phyloP scores from a whole-genome alignment of 2,329 filamentous ascomycete species.

The Colletotrichum cordylinicola region DNA sequence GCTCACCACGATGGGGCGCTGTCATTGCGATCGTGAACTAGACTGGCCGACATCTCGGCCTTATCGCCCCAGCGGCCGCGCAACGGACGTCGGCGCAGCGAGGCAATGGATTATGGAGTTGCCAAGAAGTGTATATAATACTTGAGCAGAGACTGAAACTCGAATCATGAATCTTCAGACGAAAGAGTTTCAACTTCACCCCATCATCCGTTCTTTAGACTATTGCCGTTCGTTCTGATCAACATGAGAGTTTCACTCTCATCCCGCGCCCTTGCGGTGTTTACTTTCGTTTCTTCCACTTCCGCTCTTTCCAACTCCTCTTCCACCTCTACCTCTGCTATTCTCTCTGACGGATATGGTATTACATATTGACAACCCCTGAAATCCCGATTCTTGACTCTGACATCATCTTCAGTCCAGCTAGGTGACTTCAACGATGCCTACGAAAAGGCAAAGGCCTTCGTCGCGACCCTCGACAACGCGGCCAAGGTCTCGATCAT shows the following conservation, averaged over 20 bases:
- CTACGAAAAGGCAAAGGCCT: conserved; percentile 12
- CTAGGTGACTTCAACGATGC: neutral
- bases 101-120: neutral
- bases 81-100: neutral
- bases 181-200: neutral
- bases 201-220: neutral
- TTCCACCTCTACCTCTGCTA: neutral
- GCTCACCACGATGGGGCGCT: conserved; percentile 2
- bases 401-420: neutral
- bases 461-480: conserved; percentile 11
- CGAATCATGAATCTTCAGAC: neutral
- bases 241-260: conserved; percentile 3
- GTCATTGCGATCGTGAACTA: neutral
- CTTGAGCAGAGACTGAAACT: neutral
- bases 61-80: conserved; percentile 5
- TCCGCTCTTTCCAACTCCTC: conserved; percentile 7
- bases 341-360: conserved; percentile 11
- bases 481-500: conserved; percentile 11
- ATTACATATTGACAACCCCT: neutral
- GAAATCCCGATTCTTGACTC: neutral
- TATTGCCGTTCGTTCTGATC: neutral
- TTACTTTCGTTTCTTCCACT: conserved; percentile 2
- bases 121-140: conserved; percentile 1
- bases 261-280: neutral
- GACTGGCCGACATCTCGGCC: neutral